These are phyloP conservation scores for Agrocybe pediades DNA, from an alignment of 768 basidiomycete genomes.

Conservation along the genomic window DNA sequence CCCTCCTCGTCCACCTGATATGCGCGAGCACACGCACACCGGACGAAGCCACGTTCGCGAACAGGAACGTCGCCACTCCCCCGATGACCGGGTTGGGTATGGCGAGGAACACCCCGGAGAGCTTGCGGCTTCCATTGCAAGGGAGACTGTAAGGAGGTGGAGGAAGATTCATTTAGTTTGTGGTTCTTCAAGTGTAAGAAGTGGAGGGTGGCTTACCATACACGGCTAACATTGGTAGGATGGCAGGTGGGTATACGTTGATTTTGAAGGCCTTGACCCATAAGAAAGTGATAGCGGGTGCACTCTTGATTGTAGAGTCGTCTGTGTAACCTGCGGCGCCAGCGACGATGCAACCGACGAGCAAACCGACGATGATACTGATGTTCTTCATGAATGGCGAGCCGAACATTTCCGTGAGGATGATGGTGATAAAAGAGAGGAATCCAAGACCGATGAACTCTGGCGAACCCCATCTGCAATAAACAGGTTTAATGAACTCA, in stretches of 20 bases:
- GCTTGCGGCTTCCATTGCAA: conserved; percentile 82
- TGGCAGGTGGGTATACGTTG: conserved; percentile 71
- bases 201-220: conserved; percentile 24
- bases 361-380: conserved; percentile 76
- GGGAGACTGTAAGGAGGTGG: conserved; percentile 46
- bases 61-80: conserved; percentile 86
- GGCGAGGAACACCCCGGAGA: conserved; percentile 82
- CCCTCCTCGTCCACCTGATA: conserved; percentile 59
- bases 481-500: background rate
- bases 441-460: conserved; percentile 89
- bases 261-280: conserved; percentile 85
- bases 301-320: conserved; percentile 58
- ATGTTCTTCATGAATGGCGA: conserved; percentile 84
- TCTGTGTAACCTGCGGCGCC: conserved; percentile 81
- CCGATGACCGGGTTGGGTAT: conserved; percentile 85
- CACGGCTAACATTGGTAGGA: conserved; percentile 45
- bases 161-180: background rate
- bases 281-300: conserved; percentile 81
- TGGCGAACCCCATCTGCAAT: conserved; percentile 70
- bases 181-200: background rate
- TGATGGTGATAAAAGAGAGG: conserved; percentile 74
- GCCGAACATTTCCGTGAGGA: conserved; percentile 81
- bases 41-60: conserved; percentile 71
- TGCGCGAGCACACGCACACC: conserved; percentile 72
- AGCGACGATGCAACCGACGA: conserved; percentile 79